phyloP scores from a whole-genome alignment of 768 basidiomycete species.

The Phaeotremella fagi region DNA sequence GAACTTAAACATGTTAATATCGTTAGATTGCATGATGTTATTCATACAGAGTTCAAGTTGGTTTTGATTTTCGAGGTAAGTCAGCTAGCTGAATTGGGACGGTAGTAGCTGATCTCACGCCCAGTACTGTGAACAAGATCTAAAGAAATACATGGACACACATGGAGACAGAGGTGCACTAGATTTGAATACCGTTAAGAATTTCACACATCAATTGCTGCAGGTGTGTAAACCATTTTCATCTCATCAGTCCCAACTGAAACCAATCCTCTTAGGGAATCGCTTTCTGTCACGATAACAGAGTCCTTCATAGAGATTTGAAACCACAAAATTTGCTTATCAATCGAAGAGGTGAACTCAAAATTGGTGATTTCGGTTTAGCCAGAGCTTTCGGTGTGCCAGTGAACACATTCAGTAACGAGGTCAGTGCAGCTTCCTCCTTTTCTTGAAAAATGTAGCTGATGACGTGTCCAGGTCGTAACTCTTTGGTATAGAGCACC shows the following conservation, averaged over 20 bases:
- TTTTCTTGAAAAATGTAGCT: not conserved
- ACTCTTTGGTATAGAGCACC: slow-evolving; percentile 99
- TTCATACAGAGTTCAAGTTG: slow-evolving; percentile 96
- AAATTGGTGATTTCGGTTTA: slow-evolving; percentile 95
- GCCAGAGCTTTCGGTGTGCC: slow-evolving; percentile 97
- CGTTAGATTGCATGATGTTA: slow-evolving; percentile 95
- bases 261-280: slow-evolving; percentile 50
- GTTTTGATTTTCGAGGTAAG: slow-evolving; percentile 85
- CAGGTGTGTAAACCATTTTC: slow-evolving; percentile 50
- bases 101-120: not conserved
- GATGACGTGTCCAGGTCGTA: no score
- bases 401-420: slow-evolving; percentile 98
- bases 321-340: slow-evolving; percentile 98
- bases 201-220: slow-evolving; percentile 96
- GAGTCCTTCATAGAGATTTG: slow-evolving; percentile 93
- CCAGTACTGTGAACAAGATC: slow-evolving; percentile 86
- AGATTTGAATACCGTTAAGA: slow-evolving; percentile 78
- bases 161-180: slow-evolving; percentile 93
- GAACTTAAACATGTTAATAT: slow-evolving; percentile 99
- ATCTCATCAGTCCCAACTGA: not conserved
- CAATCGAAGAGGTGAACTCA: slow-evolving; percentile 93
- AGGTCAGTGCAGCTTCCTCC: slow-evolving; percentile 50
- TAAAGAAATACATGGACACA: slow-evolving; percentile 99
- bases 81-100: not conserved
- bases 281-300: slow-evolving; percentile 96